A percentile compares a stretch with the other conserved stretches of the same genome.
These are phyloP conservation scores for Tetrapyrgos nigripes DNA, from an alignment of 1,284 basidiomycete species.

Conservation along the genomic window DNA sequence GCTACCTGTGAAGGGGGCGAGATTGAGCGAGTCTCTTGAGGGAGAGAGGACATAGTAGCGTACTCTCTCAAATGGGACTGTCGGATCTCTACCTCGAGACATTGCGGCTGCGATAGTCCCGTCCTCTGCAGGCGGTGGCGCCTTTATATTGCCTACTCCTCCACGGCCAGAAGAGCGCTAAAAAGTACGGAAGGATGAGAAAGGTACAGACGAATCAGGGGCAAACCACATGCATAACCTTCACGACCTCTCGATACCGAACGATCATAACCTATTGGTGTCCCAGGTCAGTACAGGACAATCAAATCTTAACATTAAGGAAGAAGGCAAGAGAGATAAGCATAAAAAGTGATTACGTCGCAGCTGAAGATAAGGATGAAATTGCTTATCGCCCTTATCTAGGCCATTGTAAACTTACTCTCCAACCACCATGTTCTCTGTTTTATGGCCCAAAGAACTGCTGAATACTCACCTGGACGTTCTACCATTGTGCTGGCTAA, in stretches of 20 bases:
- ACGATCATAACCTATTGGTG: not conserved
- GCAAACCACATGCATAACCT: not conserved
- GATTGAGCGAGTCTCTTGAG: not conserved
- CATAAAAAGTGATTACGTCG: not conserved
- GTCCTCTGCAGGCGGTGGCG: not conserved
- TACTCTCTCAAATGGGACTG: not conserved
- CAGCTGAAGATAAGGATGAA: not conserved
- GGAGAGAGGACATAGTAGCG: not conserved
- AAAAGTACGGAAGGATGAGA: not conserved
- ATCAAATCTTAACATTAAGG: not conserved
- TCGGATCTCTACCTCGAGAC: not conserved
- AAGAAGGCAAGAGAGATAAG: not conserved
- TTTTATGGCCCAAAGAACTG: not conserved
- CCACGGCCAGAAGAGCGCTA: not conserved
- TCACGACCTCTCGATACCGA: not conserved
- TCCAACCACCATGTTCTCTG: not conserved
- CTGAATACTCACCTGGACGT: not conserved
- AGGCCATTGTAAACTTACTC: not conserved
- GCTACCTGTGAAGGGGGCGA: not conserved
- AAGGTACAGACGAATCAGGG: not conserved
- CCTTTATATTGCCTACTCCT: not conserved
- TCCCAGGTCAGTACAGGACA: not conserved
- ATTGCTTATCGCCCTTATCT: not conserved
- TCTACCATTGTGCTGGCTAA: not conserved
- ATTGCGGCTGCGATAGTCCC: not conserved